Percentiles rank a stretch among this genome's conserved stretches.
Conservation (phyloP, 73 alveolate genomes). For the Tetrahymena elliotti region DNA sequence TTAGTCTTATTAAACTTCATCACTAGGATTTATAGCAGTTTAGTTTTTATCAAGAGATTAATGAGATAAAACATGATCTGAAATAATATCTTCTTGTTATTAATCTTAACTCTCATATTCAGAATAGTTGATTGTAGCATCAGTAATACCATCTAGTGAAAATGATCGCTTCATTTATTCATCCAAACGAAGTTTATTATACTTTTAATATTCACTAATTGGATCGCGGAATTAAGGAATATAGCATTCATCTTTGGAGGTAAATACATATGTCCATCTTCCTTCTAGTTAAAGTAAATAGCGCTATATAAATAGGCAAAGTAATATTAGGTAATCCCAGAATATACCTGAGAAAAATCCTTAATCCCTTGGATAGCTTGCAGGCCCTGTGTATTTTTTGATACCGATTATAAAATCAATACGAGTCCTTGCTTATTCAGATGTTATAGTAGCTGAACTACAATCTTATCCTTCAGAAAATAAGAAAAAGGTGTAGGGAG, state of each 20-base stretch:
- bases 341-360: constrained; percentile 37
- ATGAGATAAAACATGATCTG: constrained; percentile 14
- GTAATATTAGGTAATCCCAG: constrained; percentile 32
- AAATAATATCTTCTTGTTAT: not conserved
- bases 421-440: constrained; percentile 36
- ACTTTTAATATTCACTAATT: not conserved
- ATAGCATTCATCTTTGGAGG: constrained; percentile 21
- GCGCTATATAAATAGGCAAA: constrained; percentile 26
- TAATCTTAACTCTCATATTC: not conserved
- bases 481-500: constrained; percentile 36
- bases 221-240: constrained; percentile 42
- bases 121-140: not conserved
- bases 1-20: not conserved
- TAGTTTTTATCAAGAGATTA: not conserved
- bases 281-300: constrained; percentile 46
- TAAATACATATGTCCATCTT: constrained; percentile 49
- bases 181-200: constrained; percentile 7
- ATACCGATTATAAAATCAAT: constrained; percentile 56
- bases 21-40: not conserved
- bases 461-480: constrained; percentile 32
- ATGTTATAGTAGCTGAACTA: constrained; percentile 7
- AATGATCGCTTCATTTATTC: constrained; percentile 23
- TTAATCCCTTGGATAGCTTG: constrained; percentile 36
- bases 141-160: constrained; percentile 11
- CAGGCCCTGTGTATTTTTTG: constrained; percentile 50